Percentiles rank a stretch among this genome's conserved stretches.
Evolutionary conservation across 2,329 filamentous ascomycete genomes (phyloP).

Genomic region (Monosporascus sp.): DNA sequence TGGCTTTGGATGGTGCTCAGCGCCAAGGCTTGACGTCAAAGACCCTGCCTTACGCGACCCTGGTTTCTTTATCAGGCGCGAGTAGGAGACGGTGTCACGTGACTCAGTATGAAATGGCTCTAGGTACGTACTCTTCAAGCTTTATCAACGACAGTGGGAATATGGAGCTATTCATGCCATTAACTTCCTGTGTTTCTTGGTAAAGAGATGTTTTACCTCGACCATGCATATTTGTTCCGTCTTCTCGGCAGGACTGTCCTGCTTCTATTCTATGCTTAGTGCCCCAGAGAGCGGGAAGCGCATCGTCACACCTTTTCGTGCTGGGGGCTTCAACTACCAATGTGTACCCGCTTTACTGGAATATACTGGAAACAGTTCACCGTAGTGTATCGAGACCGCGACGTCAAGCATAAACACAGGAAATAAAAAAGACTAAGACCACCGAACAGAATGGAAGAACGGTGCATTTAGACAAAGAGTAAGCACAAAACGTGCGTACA

Average conservation of each 20-base stretch:
- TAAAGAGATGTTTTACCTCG: neutral
- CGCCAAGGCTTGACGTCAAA: conserved; percentile 9
- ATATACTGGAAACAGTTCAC: too few species aligned
- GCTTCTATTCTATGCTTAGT: neutral
- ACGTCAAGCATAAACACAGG: too few species aligned
- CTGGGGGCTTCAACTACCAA: too few species aligned
- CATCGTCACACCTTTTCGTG: neutral
- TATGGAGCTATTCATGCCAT: too few species aligned
- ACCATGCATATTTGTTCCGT: neutral
- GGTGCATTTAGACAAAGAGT: too few species aligned
- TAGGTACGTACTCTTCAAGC: neutral
- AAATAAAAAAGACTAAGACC: too few species aligned
- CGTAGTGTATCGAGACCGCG: too few species aligned
- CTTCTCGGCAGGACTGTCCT: neutral
- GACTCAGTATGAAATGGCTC: neutral
- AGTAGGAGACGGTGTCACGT: neutral
- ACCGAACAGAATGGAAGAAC: too few species aligned
- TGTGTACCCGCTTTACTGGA: too few species aligned
- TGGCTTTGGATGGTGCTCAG: neutral
- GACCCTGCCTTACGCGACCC: neutral
- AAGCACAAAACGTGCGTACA: neutral
- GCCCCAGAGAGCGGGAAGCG: neutral
- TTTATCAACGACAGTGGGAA: too few species aligned
- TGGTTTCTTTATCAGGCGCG: neutral
- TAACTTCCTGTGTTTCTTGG: too few species aligned